Base-by-base conservation (phyloP, 495 filamentous ascomycete species). In the Aspergillus hancockii region DNA sequence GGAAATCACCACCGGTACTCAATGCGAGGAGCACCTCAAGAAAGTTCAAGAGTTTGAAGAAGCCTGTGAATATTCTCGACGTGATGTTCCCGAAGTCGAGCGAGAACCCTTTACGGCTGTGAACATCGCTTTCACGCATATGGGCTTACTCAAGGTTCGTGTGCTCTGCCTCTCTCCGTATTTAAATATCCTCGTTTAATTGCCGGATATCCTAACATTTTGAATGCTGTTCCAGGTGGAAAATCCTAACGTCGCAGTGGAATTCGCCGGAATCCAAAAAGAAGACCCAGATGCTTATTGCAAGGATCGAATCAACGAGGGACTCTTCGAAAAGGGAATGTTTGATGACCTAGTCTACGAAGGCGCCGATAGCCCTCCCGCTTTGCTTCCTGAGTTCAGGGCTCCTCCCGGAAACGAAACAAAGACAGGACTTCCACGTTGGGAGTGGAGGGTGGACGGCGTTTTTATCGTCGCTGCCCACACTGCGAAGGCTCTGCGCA, bases 121-220 rank as follows among this genome's bases (percentile, higher is more conserved):
- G 25, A 75, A 74, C 52, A 63, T 76, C 36, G 62, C 52, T 2
- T 45, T 45, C 41, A 45, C 41, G 9, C 41, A 45, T 19, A 14
- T 45, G 14, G 41, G 41, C 16, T 19, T 45, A 16, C 41, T 45
- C 2, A 45, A 45, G 41, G 41, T 45, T 45, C 8, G 41, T 21
- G 2, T 45, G n/a, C n/a, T 19, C 14, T 36, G 2, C 8, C 34
- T 14, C 2, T 9, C 14, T 45, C 2, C 18, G 1, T 19, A 2
- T 9, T 19, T n/a, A 19, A 19, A 8, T 45, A n/a, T 45, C 18
- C n/a, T 8, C 19, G 2, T 19, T 8, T 8, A 19, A 19, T 3
- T 2, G n/a, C 14, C 41, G 16, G 3, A 12, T 45, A 8, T 45
- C 1, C 8, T 19, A n/a, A 45, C 18, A 21, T 45, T 14, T 45